Conservation (phyloP, 371 early-diverging fungal genomes). For the Phascolomyces articulosus region DNA sequence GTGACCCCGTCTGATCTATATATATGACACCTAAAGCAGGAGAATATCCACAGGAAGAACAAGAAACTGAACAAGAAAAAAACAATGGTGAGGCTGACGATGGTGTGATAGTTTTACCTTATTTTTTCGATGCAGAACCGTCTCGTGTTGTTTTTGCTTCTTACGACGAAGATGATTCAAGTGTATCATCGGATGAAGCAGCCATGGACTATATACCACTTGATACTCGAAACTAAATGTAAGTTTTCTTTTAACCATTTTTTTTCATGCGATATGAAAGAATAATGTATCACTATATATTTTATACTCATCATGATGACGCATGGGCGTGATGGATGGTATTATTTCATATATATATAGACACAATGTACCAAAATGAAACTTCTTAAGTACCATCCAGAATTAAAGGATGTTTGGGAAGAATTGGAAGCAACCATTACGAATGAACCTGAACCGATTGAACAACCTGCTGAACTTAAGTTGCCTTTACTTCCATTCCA, state of each 20-base stretch:
- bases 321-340: too few species aligned
- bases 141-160: neutral
- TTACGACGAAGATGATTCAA: neutral
- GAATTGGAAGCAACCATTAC: conserved; percentile 50
- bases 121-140: too few species aligned
- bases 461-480: conserved; percentile 73
- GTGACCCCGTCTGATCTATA: neutral
- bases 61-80: too few species aligned
- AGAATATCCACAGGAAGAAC: too few species aligned
- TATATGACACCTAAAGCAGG: too few species aligned
- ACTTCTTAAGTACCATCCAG: conserved; percentile 60
- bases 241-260: too few species aligned
- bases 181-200: too few species aligned
- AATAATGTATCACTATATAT: neutral
- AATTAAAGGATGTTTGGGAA: conserved; percentile 72
- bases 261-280: too few species aligned
- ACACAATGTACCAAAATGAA: conserved; percentile 21
- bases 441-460: conserved; percentile 38
- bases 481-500: conserved; percentile 91
- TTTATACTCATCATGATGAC: too few species aligned
- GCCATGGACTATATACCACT: neutral
- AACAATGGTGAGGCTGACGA: too few species aligned
- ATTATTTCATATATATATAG: conserved; percentile 8
- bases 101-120: too few species aligned
- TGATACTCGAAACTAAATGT: neutral